Evolutionary conservation across 345 rosid species (phyloP).

Genomic region (Camelina laxa): DNA sequence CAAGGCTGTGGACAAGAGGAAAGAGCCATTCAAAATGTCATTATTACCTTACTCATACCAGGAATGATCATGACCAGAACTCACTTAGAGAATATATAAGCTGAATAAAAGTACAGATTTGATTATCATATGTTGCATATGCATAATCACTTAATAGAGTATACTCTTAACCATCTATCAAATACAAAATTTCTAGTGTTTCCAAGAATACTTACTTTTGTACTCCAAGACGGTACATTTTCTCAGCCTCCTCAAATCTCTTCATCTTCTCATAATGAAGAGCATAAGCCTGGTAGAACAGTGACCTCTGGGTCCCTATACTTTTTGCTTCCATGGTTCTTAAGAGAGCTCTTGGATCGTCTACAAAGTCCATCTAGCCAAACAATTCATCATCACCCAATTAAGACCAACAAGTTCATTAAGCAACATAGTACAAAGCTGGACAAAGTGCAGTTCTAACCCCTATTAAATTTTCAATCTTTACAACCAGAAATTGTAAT

Average conservation of each 20-base stretch:
- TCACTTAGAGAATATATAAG: not conserved
- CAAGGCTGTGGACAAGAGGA: slow-evolving; percentile 60
- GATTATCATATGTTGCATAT: not conserved
- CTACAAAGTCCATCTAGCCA: slow-evolving; percentile 90
- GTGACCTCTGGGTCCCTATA: slow-evolving; percentile 70
- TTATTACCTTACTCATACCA: not conserved
- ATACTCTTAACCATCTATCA: not conserved
- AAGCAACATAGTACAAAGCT: not conserved
- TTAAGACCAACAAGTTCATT: slow-evolving; percentile 19
- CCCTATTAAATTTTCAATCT: slow-evolving; percentile 1
- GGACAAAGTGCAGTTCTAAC: not conserved
- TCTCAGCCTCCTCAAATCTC: slow-evolving; percentile 87
- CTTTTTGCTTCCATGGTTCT: slow-evolving; percentile 73
- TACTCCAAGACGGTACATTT: slow-evolving; percentile 80
- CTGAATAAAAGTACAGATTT: not conserved
- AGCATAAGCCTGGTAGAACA: slow-evolving; percentile 92
- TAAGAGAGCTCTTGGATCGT: slow-evolving; percentile 72
- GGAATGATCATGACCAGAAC: not conserved
- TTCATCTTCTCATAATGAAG: slow-evolving; percentile 84
- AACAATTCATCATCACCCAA: slow-evolving; percentile 10
- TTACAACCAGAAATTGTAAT: not conserved
- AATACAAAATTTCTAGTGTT: not conserved
- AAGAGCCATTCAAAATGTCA: slow-evolving; percentile 7
- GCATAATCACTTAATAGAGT: not conserved
- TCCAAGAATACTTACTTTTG: slow-evolving; percentile 65